These are phyloP conservation scores for Fusarium drepaniforme DNA, from an alignment of 2,329 filamentous ascomycete species.

Conservation along the genomic window DNA sequence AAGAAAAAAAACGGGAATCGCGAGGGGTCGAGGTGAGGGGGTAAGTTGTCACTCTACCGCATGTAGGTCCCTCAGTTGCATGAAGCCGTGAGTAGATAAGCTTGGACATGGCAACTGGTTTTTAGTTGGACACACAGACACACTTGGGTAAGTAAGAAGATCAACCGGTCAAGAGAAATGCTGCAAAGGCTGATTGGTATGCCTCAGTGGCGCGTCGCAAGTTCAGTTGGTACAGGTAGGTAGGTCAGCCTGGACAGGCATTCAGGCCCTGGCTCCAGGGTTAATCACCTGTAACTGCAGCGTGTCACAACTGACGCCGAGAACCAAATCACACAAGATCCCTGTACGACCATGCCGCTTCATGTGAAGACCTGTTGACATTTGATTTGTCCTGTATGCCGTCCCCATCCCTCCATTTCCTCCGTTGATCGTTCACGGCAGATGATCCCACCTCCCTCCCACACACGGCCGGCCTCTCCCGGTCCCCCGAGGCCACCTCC, in stretches of 20 bases:
- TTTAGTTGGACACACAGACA: neutral
- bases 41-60: neutral
- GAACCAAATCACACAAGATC: neutral
- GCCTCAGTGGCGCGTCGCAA: neutral
- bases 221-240: neutral
- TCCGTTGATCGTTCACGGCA: neutral
- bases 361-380: neutral
- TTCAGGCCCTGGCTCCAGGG: neutral
- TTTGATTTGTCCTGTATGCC: neutral
- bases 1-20: neutral
- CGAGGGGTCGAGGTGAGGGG: neutral
- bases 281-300: neutral
- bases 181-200: neutral
- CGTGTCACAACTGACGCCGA: neutral
- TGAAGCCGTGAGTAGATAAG: neutral
- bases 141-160: neutral
- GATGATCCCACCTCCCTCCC: neutral
- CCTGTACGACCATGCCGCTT: neutral
- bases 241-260: neutral
- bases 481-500: neutral
- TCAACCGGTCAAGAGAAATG: neutral
- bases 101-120: neutral
- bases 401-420: neutral
- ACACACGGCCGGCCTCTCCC: neutral
- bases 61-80: neutral